Evolutionary conservation across 192 early-diverging fungal species (phyloP).

Genomic region (Coemansia sp.): DNA sequence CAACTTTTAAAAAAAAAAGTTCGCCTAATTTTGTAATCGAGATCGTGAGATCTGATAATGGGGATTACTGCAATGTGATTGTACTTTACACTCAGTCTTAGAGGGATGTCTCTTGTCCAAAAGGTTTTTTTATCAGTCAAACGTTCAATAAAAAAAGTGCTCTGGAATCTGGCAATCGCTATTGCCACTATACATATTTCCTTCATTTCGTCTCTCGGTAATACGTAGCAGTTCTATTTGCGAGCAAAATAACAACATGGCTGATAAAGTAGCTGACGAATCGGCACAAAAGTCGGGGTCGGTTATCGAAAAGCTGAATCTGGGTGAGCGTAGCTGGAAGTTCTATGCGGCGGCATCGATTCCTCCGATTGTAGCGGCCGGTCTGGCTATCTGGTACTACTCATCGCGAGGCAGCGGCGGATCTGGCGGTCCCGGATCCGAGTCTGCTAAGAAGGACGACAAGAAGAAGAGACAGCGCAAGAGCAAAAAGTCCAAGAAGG

Average conservation of each 20-base stretch:
- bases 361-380: constrained; percentile 57
- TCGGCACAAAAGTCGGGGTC: constrained; percentile 32
- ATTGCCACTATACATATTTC: no score
- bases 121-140: neutral
- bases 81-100: no score
- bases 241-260: constrained; percentile 11
- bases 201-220: neutral
- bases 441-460: constrained; percentile 24
- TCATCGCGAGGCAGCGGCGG: constrained; percentile 25
- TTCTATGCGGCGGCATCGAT: constrained; percentile 66
- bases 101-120: no score
- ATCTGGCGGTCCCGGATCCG: neutral
- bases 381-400: constrained; percentile 67
- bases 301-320: constrained; percentile 45
- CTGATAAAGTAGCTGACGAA: constrained; percentile 25
- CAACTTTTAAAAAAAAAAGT: neutral
- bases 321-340: constrained; percentile 58
- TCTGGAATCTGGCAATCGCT: neutral
- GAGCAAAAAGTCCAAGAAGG: constrained; percentile 30
- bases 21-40: neutral
- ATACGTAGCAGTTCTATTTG: no score
- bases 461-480: constrained; percentile 34
- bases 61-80: no score
- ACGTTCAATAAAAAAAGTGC: neutral
- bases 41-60: no score